Base-by-base conservation (phyloP, 163 green algal species). In the Trebouxiophyceae sp. region DNA sequence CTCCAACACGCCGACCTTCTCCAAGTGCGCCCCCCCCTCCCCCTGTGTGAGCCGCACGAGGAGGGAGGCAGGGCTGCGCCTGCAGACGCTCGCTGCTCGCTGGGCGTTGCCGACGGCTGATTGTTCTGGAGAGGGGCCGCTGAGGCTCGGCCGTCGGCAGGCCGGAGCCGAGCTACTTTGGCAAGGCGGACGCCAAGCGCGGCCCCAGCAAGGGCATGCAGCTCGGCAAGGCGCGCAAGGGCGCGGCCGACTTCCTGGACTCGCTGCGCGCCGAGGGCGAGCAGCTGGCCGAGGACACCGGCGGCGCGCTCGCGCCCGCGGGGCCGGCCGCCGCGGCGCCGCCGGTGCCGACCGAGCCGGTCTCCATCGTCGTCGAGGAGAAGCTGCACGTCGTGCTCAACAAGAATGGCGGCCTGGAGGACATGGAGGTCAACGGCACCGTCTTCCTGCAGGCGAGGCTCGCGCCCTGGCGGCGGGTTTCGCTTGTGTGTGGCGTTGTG, bases 341-440 rank as follows among this genome's bases (percentile, higher is more conserved):
- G 39, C 12, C 12, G 39, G 39, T 16, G 12, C 12, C 39, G 12
- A 50, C 12, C 39, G 93, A 98, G 23, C 89, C 92, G 0, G 84
- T 98, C 22, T 88, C 87, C 33, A 79, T 98, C 7, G 69, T 75
- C 16, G 79, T 98, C 33, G 89, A 97, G 45, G 69, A 75, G 57
- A 75, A 70, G 46, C 33, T 75, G 45, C 45, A 70, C 26, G 89
- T 90, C 24, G 57, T 75, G 34, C 78, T 97, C 31, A 90, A 89
- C 80, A 93, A 93, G 76, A 86, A 97, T 62, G 94, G 93, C 45
- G 93, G 92, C 2, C 56, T 98, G 68, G 91, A 97, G 77, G 87
- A 83, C 70, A 78, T 97, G 76, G 94, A 98, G 80, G 78, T 99
- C 44, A 85, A 96, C 79, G 94, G 94, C 60, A 96, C 82, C 30